These are phyloP conservation scores for Gonapodya prolifera DNA, from an alignment of 192 early-diverging fungal genomes.

Conservation along the genomic window DNA sequence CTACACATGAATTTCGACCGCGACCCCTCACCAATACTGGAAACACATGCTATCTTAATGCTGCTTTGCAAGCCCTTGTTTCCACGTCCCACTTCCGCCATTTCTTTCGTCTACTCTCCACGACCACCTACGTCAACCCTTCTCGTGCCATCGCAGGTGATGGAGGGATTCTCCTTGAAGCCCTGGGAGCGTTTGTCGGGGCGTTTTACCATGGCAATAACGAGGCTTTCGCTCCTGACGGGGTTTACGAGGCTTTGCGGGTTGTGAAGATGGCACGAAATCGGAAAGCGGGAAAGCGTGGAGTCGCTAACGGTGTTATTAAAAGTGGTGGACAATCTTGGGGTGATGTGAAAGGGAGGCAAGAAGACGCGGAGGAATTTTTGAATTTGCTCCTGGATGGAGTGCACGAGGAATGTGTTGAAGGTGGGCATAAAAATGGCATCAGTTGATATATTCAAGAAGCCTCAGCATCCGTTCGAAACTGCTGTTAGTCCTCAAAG, in stretches of 20 bases:
- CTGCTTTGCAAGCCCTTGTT: slow-evolving; percentile 83
- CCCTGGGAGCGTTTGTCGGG: neutral
- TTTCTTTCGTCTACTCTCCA: slow-evolving; percentile 71
- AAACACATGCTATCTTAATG: slow-evolving; percentile 97
- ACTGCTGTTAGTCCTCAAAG: neutral
- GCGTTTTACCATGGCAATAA: slow-evolving; percentile 17
- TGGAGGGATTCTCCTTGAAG: neutral
- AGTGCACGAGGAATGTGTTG: slow-evolving; percentile 72
- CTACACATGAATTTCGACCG: neutral
- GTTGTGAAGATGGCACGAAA: slow-evolving; percentile 59
- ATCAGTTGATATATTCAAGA: slow-evolving; percentile 3
- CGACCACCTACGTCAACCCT: slow-evolving; percentile 1
- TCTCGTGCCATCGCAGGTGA: neutral
- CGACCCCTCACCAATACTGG: slow-evolving; percentile 73
- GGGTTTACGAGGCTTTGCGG: slow-evolving; percentile 81
- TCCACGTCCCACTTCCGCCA: slow-evolving; percentile 58
- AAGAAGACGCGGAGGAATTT: slow-evolving; percentile 98
- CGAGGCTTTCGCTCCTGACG: slow-evolving; percentile 80
- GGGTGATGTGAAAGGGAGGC: slow-evolving; percentile 45
- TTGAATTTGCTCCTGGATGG: slow-evolving; percentile 85
- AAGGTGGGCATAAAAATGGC: neutral
- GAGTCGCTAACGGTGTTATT: slow-evolving; percentile 13
- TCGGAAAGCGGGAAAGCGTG: slow-evolving; percentile 45
- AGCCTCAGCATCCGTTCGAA: neutral
- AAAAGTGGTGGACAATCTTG: slow-evolving; percentile 10